Base-by-base conservation (phyloP, 306 rosid genomes). In the Acacia acuminata region DNA sequence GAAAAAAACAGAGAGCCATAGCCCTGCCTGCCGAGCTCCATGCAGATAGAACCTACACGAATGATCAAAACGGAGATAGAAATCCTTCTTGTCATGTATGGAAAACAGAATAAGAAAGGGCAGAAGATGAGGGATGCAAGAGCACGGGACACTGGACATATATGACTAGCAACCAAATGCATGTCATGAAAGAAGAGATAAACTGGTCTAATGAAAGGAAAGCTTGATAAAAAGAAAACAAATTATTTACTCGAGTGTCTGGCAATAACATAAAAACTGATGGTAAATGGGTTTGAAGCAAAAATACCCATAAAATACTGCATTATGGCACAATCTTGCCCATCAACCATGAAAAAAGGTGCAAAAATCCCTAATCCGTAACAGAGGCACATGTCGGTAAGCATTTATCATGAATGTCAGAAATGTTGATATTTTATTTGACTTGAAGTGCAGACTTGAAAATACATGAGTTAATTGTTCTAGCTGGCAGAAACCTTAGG, bases 21-120 rank as follows among this genome's bases (percentile, higher is more conserved):
- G 14, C 51, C 68, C 87, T 85, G 88, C 83, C 87, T 86, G 63
- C 84, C 91, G 79, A 93, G 96, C 88, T 90, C 98, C 93, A 95
- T 87, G 78, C 97, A 93, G 75, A 84, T 78, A 53, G 91, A 91
- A 78, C 97, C 98, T 94, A 84, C 75, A 87, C 48, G 71, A 36
- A 81, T 79, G 55, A 68, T 44, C 60, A 67, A 12, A 79, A 83
- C 17, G 44, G 79, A 44, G 10, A 27, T 36, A 38, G 48, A 56
- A 61, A 19, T 25, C 55, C 44, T 77, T 42, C 83, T 40, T 10
- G 38, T 55, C 73, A 76, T 9, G 38, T 44, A 19, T 50, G 38
- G 30, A 11, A 71, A 67, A 77, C 19, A 58, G 15, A 56, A 36
- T 40, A 12, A 19, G 11, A 75, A 32, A 32, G 15, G 34, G 11